A percentile compares a stretch with the other conserved stretches of the same genome.
Evolutionary conservation across 2,329 filamentous ascomycete genomes (phyloP).

Genomic region (Dothideomycetes sp.): DNA sequence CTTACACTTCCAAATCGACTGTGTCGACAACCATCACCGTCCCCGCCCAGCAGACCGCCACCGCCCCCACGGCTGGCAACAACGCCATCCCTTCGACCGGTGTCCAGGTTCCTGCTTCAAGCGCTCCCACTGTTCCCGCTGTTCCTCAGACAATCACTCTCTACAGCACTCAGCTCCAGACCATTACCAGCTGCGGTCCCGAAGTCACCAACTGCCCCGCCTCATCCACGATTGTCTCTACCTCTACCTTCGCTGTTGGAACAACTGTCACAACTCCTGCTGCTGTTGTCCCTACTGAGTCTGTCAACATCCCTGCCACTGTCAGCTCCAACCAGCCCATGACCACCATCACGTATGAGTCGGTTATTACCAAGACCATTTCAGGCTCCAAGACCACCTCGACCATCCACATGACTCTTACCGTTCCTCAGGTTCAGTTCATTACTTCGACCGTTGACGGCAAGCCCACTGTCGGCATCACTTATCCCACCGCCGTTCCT

Average conservation of each 20-base stretch:
- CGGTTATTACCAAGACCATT: slow-evolving; percentile 27
- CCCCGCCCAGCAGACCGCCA: slow-evolving; percentile 9
- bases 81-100: slow-evolving; percentile 7
- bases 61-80: neutral
- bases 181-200: slow-evolving; percentile 20
- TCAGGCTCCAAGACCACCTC: slow-evolving; percentile 24
- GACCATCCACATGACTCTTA: slow-evolving; percentile 32
- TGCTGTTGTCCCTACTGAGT: slow-evolving; percentile 2
- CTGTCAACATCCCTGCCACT: slow-evolving; percentile 9
- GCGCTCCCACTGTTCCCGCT: slow-evolving; percentile 7
- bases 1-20: slow-evolving; percentile 17
- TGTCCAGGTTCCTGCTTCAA: slow-evolving; percentile 8
- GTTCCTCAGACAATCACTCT: slow-evolving; percentile 19
- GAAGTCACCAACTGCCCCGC: slow-evolving; percentile 21
- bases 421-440: slow-evolving; percentile 39
- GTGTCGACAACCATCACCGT: slow-evolving; percentile 17
- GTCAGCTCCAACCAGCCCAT: slow-evolving; percentile 14
- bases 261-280: slow-evolving; percentile 16
- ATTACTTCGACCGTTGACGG: slow-evolving; percentile 28
- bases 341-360: slow-evolving; percentile 36
- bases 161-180: slow-evolving; percentile 16
- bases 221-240: slow-evolving; percentile 15
- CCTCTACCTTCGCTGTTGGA: slow-evolving; percentile 15
- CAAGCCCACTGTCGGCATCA: slow-evolving; percentile 26
- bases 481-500: slow-evolving; percentile 25